Conservation (phyloP, 2,329 filamentous ascomycete genomes). For the Harringtonia lauricola region DNA sequence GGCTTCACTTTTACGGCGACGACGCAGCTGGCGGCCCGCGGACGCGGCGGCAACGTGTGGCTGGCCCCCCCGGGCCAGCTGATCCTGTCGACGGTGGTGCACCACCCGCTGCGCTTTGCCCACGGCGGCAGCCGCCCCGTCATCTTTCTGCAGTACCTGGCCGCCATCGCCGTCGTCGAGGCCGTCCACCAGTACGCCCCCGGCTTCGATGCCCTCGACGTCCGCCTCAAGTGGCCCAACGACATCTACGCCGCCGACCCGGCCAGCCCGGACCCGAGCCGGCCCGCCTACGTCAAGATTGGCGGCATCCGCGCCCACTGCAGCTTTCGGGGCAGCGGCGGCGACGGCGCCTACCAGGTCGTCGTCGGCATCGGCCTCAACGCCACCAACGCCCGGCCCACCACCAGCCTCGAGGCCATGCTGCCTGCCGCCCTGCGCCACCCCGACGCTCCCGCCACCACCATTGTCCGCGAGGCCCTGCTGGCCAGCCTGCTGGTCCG, state of each 20-base stretch:
- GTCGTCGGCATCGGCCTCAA: conserved; percentile 85
- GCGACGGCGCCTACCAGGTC: conserved; percentile 65
- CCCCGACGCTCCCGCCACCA: conserved; percentile 17
- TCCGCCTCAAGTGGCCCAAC: conserved; percentile 96
- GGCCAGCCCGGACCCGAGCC: conserved; percentile 27
- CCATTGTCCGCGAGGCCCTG: conserved; percentile 67
- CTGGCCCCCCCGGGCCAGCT: conserved; percentile 77
- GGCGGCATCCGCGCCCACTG: conserved; percentile 89
- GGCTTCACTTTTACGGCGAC: conserved; percentile 87
- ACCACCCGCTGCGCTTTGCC: conserved; percentile 57
- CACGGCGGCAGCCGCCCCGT: conserved; percentile 41
- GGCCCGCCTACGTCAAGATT: conserved; percentile 68
- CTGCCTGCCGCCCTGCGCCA: conserved; percentile 33
- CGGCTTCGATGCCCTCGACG: conserved; percentile 63
- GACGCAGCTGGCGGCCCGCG: conserved; percentile 77
- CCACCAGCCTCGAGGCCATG: conserved; percentile 73
- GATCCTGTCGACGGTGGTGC: conserved; percentile 80
- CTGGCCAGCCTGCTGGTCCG: conserved; percentile 69
- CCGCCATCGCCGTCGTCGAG: conserved; percentile 75
- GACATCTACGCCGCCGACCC: conserved; percentile 75
- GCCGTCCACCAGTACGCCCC: conserved; percentile 70
- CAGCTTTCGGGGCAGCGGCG: conserved; percentile 59
- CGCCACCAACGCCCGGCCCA: conserved; percentile 71
- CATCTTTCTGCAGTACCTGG: conserved; percentile 88
- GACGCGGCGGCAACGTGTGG: conserved; percentile 89